Conservation (phyloP, 169 alveolate species). For the Eimeria acervulina region DNA sequence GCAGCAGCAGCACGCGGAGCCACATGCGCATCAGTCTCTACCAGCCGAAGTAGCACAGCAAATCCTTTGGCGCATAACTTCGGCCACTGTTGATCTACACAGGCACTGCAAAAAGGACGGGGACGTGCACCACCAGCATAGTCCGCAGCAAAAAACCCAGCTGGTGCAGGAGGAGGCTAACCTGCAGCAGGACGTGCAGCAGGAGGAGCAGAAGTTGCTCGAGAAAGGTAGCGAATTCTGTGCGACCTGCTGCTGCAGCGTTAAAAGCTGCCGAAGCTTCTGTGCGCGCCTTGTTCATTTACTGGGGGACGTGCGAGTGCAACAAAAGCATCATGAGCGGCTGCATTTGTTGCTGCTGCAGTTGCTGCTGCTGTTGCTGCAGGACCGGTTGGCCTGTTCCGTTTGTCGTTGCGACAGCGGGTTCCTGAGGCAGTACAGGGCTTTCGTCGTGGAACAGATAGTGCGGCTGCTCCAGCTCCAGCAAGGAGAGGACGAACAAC, state of each 20-base stretch:
- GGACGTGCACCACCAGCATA: background rate
- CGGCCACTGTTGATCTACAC: slow-evolving; percentile 16
- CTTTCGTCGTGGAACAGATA: slow-evolving; percentile 49
- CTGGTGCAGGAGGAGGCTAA: background rate
- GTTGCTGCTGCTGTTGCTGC: slow-evolving; percentile 70
- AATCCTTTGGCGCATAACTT: slow-evolving; percentile 44
- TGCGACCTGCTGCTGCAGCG: slow-evolving; percentile 27
- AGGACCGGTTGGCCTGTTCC: slow-evolving; percentile 38
- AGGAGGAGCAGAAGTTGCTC: background rate
- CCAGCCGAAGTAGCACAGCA: slow-evolving; percentile 70
- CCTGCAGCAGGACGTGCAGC: background rate
- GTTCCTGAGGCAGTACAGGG: background rate
- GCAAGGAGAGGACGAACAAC: background rate
- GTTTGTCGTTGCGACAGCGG: slow-evolving; percentile 20
- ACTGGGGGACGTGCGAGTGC: slow-evolving; percentile 31
- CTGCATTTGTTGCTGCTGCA: slow-evolving; percentile 63
- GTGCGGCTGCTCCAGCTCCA: slow-evolving; percentile 25
- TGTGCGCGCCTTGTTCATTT: background rate
- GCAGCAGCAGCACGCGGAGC: slow-evolving; percentile 24
- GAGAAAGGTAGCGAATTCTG: background rate
- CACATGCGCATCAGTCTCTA: slow-evolving; percentile 28
- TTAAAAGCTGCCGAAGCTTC: slow-evolving; percentile 59
- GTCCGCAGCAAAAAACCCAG: background rate
- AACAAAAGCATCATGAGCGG: slow-evolving; percentile 45
- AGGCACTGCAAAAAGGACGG: background rate